Conservation (phyloP, 148 eudicot species). For the Camellia lanceoleosa region DNA sequence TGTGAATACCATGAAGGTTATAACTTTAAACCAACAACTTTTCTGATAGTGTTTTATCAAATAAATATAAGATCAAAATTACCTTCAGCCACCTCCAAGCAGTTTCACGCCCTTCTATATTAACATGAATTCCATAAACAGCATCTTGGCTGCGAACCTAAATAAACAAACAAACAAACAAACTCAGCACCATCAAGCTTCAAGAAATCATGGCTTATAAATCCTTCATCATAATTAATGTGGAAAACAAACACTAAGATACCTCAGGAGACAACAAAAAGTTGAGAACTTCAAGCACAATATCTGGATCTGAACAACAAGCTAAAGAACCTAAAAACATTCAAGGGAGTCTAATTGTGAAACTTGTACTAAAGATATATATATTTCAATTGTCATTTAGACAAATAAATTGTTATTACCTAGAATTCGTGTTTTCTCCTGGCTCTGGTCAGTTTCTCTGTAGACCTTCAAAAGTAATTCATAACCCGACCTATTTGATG, state of each 20-base stretch:
- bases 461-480: slow-evolving; percentile 75
- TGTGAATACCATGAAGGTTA: not conserved
- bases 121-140: slow-evolving; percentile 62
- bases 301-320: slow-evolving; percentile 71
- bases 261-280: slow-evolving; percentile 81
- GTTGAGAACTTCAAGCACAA: slow-evolving; percentile 77
- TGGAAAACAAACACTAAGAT: slow-evolving; percentile 1
- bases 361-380: not conserved
- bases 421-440: slow-evolving; percentile 84
- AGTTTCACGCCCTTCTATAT: slow-evolving; percentile 70
- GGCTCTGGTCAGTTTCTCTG: slow-evolving; percentile 89
- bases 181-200: not conserved
- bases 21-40: too few species aligned
- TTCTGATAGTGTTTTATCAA: not conserved
- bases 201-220: not conserved
- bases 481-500: slow-evolving; percentile 62
- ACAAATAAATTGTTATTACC: slow-evolving; percentile 33
- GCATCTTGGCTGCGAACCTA: slow-evolving; percentile 96
- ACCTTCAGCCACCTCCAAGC: slow-evolving; percentile 98
- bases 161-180: slow-evolving; percentile 7
- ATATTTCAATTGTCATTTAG: not conserved
- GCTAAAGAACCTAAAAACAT: slow-evolving; percentile 60
- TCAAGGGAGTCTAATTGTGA: not conserved
- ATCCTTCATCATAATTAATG: not conserved
- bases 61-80: slow-evolving; percentile 4